Evolutionary conservation across 345 rosid genomes (phyloP), one percentile per base, ranked within the genome.

Genomic region (Rhodomyrtus tomentosa): DNA sequence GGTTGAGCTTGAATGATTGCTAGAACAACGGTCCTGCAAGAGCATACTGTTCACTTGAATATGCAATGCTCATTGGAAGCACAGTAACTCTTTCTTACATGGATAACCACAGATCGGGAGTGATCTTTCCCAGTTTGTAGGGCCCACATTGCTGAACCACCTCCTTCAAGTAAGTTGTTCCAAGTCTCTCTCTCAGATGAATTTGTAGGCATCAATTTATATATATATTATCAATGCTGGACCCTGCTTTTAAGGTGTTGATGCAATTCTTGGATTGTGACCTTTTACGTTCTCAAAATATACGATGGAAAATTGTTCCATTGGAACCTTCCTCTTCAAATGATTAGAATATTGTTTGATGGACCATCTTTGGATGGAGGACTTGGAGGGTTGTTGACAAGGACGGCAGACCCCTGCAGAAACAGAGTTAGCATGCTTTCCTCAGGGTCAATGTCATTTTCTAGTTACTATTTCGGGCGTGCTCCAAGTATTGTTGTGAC

Each of bases 81-180:
- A 88, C 84, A 89, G 84, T 51, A 53, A 59, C 83, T 82, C 55
- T 86, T 83, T 80, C 81, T 89, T 88, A 3, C 55, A 49, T 89
- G 86, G 82, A 85, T 85, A 59, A 87, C 54, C 74, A 92, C 88
- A 96, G 99, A 89, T 97, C 82, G 95, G 94, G 81, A 85, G 81
- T 84, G 98, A 94, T 90, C 94, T 94, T 86, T 95, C 95, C 88
- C 98, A 94, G 84, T 95, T 95, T 88, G 94, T 88, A 80, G 98
- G 98, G 86, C 99, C 99, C 1, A 86, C 94, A 52, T 56, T 97
- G 82, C 88, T 97, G 87, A 97, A 93, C 92, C 92, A 88, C 85
- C 95, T 97, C 76, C 88, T 97, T 82, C 85, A 89, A 94, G 99
- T 97, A 87, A 88, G 93, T 84, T 85, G 24, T 76, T 55, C 40